phyloP scores from a whole-genome alignment of 495 filamentous ascomycete genomes.

The Aspergillus panamensis region DNA sequence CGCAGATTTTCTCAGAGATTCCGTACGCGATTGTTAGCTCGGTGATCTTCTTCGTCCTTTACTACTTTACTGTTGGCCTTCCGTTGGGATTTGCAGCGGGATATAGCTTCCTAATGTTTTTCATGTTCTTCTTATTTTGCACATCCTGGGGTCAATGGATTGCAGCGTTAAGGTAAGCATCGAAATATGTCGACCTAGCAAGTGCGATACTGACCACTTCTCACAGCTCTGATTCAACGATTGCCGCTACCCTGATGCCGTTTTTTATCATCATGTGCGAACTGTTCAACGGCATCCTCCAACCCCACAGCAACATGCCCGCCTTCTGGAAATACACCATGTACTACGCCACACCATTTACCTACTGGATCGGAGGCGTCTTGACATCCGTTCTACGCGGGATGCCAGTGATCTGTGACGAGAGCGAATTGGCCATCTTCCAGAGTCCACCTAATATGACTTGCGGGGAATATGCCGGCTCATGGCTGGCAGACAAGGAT shows the following conservation, averaged over 20 bases:
- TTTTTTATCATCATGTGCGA: slow-evolving; percentile 55
- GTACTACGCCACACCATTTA: slow-evolving; percentile 81
- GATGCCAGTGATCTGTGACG: slow-evolving; percentile 54
- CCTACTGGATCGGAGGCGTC: slow-evolving; percentile 75
- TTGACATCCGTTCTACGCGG: slow-evolving; percentile 68
- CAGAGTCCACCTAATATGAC: slow-evolving; percentile 55
- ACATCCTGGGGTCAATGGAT: slow-evolving; percentile 70
- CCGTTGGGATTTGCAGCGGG: slow-evolving; percentile 58
- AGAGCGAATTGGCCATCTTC: slow-evolving; percentile 61
- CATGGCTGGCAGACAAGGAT: slow-evolving; percentile 59
- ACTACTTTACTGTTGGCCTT: slow-evolving; percentile 70
- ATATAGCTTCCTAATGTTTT: slow-evolving; percentile 79
- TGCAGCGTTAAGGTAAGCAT: slow-evolving; percentile 55
- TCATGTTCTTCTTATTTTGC: slow-evolving; percentile 73
- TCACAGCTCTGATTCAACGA: slow-evolving; percentile 57
- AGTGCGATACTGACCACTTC: slow-evolving; percentile 19
- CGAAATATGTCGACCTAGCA: not conserved
- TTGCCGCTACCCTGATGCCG: slow-evolving; percentile 70
- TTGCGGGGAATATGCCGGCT: slow-evolving; percentile 67
- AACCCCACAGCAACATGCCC: slow-evolving; percentile 73
- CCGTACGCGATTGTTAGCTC: slow-evolving; percentile 70
- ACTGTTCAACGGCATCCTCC: slow-evolving; percentile 78
- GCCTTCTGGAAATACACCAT: slow-evolving; percentile 75
- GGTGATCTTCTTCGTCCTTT: slow-evolving; percentile 65
- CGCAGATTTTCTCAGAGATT: slow-evolving; percentile 70